Conservation (phyloP, 371 early-diverging fungal genomes). For the Lichtheimia ornata region DNA sequence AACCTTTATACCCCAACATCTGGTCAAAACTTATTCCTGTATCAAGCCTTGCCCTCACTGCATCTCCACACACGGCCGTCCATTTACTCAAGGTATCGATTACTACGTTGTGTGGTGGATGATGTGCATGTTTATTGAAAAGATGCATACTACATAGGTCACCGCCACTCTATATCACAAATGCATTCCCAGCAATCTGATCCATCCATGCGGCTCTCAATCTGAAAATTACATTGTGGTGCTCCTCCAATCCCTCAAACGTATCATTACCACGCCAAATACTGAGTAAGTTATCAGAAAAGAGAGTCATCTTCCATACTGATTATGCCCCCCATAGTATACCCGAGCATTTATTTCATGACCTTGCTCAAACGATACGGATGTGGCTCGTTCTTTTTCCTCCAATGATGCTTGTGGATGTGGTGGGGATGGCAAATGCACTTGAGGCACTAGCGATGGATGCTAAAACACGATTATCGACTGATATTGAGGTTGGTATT, state of each 20-base stretch:
- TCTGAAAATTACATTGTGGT: neutral
- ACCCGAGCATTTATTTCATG: neutral
- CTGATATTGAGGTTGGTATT: neutral
- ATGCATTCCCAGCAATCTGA: neutral
- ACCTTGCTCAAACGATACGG: neutral
- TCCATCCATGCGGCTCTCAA: neutral
- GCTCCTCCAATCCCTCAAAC: neutral
- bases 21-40: neutral
- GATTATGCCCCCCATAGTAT: neutral
- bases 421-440: neutral
- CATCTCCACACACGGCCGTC: neutral
- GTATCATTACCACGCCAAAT: neutral
- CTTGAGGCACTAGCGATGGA: neutral
- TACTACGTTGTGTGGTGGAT: neutral
- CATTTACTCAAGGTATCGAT: neutral
- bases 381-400: neutral
- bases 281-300: neutral
- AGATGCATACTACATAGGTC: neutral
- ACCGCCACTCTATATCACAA: neutral
- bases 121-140: neutral
- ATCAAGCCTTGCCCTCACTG: neutral
- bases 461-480: neutral
- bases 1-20: neutral
- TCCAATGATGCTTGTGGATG: neutral
- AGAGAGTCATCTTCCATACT: neutral